These are phyloP conservation scores for Ophiostoma quercus DNA, from an alignment of 2,329 filamentous ascomycete species.

Conservation along the genomic window DNA sequence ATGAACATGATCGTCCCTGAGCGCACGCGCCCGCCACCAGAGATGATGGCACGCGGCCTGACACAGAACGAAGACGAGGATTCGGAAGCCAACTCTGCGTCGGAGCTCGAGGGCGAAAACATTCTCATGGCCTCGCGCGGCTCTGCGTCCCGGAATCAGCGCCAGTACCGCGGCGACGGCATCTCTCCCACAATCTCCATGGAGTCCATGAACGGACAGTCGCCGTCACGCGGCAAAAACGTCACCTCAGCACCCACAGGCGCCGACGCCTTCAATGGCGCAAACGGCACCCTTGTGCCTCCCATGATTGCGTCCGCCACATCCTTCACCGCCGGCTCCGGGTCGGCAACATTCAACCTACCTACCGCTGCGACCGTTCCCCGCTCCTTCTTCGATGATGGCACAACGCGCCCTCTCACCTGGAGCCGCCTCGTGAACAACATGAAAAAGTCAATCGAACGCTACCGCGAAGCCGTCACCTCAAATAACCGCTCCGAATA, in stretches of 20 bases:
- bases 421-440: slow-evolving; percentile 89
- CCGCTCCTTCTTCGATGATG: slow-evolving; percentile 85
- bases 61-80: slow-evolving; percentile 85
- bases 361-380: slow-evolving; percentile 60
- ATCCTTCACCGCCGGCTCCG: slow-evolving; percentile 50
- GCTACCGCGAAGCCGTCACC: slow-evolving; percentile 84
- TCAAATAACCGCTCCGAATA: slow-evolving; percentile 82
- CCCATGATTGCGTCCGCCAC: slow-evolving; percentile 39
- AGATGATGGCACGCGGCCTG: slow-evolving; percentile 81
- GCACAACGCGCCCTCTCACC: slow-evolving; percentile 70
- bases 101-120: slow-evolving; percentile 75
- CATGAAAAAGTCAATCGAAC: slow-evolving; percentile 85
- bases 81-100: slow-evolving; percentile 75
- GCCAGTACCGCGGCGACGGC: slow-evolving; percentile 59
- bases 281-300: slow-evolving; percentile 28
- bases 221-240: slow-evolving; percentile 38
- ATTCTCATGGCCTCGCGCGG: slow-evolving; percentile 63
- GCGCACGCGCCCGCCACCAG: slow-evolving; percentile 80
- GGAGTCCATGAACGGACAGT: slow-evolving; percentile 75
- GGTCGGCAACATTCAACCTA: slow-evolving; percentile 47
- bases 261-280: slow-evolving; percentile 45
- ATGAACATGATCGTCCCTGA: slow-evolving; percentile 86
- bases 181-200: slow-evolving; percentile 84
- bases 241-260: slow-evolving; percentile 48
- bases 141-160: slow-evolving; percentile 60